A percentile compares a stretch with the other conserved stretches of the same genome.
These are phyloP conservation scores for Nicotiana tabacum DNA, from an alignment of 257 asterid genomes.

Conservation along the genomic window DNA sequence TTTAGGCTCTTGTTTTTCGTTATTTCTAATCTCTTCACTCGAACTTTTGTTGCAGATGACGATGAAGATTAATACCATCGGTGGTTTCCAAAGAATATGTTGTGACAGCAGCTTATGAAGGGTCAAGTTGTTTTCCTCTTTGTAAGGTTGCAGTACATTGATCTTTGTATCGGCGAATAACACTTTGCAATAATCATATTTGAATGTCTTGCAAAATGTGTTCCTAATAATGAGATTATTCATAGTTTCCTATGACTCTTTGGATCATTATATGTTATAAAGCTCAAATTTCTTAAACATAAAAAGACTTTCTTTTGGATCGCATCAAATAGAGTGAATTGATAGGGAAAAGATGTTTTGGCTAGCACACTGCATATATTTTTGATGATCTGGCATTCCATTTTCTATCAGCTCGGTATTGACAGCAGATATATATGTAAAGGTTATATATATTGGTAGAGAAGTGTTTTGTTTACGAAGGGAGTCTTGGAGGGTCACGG, in stretches of 20 bases:
- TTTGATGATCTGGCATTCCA: too few relatives aligned
- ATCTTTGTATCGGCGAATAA: constrained; percentile 2
- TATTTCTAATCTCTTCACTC: background rate
- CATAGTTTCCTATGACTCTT: background rate
- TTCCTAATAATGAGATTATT: constrained; percentile 2
- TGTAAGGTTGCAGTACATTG: constrained; percentile 2
- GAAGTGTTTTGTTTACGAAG: too few relatives aligned
- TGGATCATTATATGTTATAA: background rate
- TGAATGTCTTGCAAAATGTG: constrained; percentile 5
- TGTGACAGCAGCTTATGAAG: background rate
- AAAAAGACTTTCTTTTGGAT: background rate
- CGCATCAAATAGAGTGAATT: too few relatives aligned
- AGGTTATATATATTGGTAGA: too few relatives aligned
- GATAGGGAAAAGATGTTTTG: too few relatives aligned
- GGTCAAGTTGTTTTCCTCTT: background rate
- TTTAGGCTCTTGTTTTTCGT: background rate
- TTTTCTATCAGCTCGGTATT: too few relatives aligned
- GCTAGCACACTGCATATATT: too few relatives aligned
- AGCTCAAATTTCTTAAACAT: background rate
- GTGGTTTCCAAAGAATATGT: background rate
- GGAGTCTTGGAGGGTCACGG: too few relatives aligned
- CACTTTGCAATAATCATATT: constrained; percentile 8
- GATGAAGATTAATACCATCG: background rate
- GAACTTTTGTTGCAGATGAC: constrained; percentile 6
- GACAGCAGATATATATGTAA: too few relatives aligned